Base-by-base conservation (phyloP, 2,329 filamentous ascomycete genomes). In the Diplocarpon mali region DNA sequence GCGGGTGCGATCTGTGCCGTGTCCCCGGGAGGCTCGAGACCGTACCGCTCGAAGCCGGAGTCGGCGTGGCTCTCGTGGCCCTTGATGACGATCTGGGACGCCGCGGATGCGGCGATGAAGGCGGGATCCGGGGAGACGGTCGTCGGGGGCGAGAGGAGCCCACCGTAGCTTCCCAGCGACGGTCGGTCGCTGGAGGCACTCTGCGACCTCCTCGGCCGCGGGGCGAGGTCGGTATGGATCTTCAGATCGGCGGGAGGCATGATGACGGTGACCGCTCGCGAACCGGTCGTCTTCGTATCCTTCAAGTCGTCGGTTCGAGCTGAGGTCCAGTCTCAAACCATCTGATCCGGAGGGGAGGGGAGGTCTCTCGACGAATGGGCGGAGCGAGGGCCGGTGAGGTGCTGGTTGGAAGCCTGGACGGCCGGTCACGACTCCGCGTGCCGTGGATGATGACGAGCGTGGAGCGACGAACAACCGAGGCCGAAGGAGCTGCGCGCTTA, bases 11-110 rank as follows among this genome's bases (percentile, higher is more conserved):
- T 84, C 39, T 83, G 62, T 14, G 84, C 84, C 14, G 81, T 78
- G 54, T 85, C 81, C 46, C 73, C 72, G 4, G 76, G 75, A 1
- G 76, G 73, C 53, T 80, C 75, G 44, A 81, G 72, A 40, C 77
- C 77, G 53, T 83, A 74, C 50, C 83, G 75, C 58, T 85, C 78
- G 57, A 80, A 77, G 72, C 81, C 81, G 40, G 78, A 70, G 54
- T 80, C 77, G 47, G 80, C 73, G 59, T 83, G 80, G 53, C 75
- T 79, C 59, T 90, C 85, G 65, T 92, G 83, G 60, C 93, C 83
- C 60, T 88, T 87, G 47, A 86, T 90, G 55, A 96, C 81, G 51
- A 94, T 90, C 62, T 95, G 87, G 14, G 86, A 88, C 41, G 90
- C 92, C 47, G 90, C 87, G 37, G 87, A 83, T 28, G 79, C 72